Base-by-base conservation (phyloP, 208 protist genomes). In the Trypanosoma platydactyli region DNA sequence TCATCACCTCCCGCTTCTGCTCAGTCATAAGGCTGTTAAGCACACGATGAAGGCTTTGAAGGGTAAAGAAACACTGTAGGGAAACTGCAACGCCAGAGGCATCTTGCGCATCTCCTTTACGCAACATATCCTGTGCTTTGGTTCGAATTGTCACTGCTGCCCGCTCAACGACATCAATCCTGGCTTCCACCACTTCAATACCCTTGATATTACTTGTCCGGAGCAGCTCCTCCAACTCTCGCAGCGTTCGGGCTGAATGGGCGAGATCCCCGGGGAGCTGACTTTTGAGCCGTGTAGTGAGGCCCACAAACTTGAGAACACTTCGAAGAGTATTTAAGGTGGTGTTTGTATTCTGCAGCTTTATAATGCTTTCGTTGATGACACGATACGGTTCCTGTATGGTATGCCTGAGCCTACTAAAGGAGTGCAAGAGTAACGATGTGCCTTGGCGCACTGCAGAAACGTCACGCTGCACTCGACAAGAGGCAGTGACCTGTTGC, bases 21-120 rank as follows among this genome's bases (percentile, higher is more conserved):
- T 94, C 88, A 15, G 76, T 82, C 83, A 91, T 91, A 46, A 88
- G 81, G 60, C 70, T 64, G 20, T 79, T 60, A 35, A 89, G 57
- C 7, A 79, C 79, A 15, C 79, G 71, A 24, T 77, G 73, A 30
- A 91, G 75, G 51, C 61, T 81, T 18, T 79, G 81, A 16, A 91
- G 64, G 42, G 76, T 74, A 62, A 80, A 76, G 25, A 80, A 58
- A 69, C 88, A 94, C 63, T 89, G 82, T 64, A 94, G 51, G 0
- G 84, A 78, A 25, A 77, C 76, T 33, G 68, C 76, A 9, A 86
- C 84, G 48, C 82, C 77, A 42, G 30, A 46, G 5, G 52, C 54
- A 44, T 55, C 56, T 27, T 42, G 25, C 0, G 40, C 49, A 29
- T 57, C 22, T 50, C 44, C 45, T 62, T 35, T 27, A 46, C 48